Evolutionary conservation across 2,329 filamentous ascomycete genomes (phyloP).

Genomic region (Penicillium sp.): DNA sequence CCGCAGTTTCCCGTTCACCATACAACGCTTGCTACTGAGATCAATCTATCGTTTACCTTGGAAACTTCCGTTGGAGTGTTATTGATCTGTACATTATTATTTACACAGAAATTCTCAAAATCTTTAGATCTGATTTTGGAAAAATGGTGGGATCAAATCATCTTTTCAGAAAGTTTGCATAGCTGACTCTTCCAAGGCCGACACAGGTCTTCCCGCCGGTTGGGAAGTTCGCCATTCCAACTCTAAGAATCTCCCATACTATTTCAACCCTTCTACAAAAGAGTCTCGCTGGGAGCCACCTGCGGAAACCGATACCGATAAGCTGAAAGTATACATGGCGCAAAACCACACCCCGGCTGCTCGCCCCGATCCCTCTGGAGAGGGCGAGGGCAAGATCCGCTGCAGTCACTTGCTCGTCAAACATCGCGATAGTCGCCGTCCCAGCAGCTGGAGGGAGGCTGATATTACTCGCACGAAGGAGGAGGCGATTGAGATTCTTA

Average conservation of each 20-base stretch:
- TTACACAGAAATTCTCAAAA: not conserved
- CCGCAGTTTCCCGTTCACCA: conserved; percentile 28
- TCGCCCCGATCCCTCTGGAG: conserved; percentile 32
- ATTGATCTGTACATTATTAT: not conserved
- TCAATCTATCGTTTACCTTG: not conserved
- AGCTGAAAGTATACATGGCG: conserved; percentile 92
- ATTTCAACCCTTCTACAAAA: conserved; percentile 86
- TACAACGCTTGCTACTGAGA: not conserved
- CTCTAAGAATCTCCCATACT: conserved; percentile 98
- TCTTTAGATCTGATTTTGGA: not conserved
- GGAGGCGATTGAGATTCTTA: conserved; percentile 76
- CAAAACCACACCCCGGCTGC: conserved; percentile 64
- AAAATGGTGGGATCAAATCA: conserved; percentile 8
- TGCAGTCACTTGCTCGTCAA: conserved; percentile 92
- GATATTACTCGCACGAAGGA: conserved; percentile 86
- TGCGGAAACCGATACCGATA: conserved; percentile 79
- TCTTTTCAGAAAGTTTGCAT: not conserved
- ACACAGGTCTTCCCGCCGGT: conserved; percentile 75
- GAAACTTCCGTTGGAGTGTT: not conserved
- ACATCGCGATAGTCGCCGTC: conserved; percentile 81
- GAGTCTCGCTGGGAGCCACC: conserved; percentile 96
- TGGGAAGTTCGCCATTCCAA: conserved; percentile 99
- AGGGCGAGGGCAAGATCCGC: conserved; percentile 79
- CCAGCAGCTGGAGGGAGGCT: conserved; percentile 88
- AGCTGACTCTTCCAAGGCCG: conserved; percentile 48